A percentile compares a stretch with the other conserved stretches of the same genome.
Evolutionary conservation across 805 yeast species (phyloP).

Genomic region (Wickerhamiella alocasiicola): DNA sequence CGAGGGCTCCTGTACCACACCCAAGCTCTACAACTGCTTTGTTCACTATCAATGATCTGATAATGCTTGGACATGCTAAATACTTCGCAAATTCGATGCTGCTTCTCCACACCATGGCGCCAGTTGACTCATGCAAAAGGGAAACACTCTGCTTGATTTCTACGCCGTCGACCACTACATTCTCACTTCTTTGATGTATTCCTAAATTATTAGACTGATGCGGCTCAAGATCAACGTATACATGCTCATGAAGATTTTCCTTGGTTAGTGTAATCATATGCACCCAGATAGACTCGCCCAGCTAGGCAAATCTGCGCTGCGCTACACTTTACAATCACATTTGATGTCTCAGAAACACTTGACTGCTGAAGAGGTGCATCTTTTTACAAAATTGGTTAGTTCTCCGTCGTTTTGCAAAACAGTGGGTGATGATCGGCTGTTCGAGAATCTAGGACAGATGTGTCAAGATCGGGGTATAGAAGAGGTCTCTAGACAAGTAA

Average conservation of each 20-base stretch:
- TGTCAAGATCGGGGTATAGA: background rate
- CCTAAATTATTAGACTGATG: background rate
- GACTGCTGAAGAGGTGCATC: background rate
- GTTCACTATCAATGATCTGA: background rate
- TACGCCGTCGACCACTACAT: conserved; percentile 9
- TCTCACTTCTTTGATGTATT: background rate
- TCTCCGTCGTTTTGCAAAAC: background rate
- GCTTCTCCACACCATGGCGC: conserved; percentile 20
- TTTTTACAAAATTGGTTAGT: background rate
- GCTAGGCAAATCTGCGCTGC: background rate
- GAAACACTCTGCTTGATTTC: conserved; percentile 15
- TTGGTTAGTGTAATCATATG: background rate
- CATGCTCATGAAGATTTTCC: conserved; percentile 13
- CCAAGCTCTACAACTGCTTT: conserved; percentile 19
- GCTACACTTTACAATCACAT: background rate
- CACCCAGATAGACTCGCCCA: background rate
- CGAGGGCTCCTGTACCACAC: conserved; percentile 21
- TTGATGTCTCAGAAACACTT: background rate
- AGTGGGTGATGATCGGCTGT: background rate
- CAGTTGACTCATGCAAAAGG: conserved; percentile 18
- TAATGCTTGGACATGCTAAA: conserved; percentile 1
- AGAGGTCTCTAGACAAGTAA: background rate
- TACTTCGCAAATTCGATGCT: conserved; percentile 16
- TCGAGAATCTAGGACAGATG: background rate
- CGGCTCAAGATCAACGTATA: conserved; percentile 12